A percentile compares a stretch with the other conserved stretches of the same genome.
These are phyloP conservation scores for Vicia villosa DNA, from an alignment of 306 rosid species.

Conservation along the genomic window DNA sequence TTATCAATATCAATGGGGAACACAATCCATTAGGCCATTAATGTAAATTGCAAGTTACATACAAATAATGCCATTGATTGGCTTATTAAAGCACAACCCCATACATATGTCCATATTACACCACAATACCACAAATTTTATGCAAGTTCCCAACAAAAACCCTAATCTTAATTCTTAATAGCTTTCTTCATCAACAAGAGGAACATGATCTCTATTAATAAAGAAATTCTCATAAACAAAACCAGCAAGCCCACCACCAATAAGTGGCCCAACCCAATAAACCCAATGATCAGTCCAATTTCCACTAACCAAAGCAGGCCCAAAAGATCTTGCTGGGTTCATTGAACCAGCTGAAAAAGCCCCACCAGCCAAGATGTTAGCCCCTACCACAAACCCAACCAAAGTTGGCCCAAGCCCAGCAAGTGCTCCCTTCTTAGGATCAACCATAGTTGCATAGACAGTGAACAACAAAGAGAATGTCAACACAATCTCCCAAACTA, in stretches of 20 bases:
- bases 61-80: not conserved
- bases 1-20: too few relatives aligned
- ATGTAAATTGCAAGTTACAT: too few relatives aligned
- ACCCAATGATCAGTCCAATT: slow-evolving; percentile 93
- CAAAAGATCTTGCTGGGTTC: slow-evolving; percentile 93
- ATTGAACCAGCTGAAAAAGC: slow-evolving; percentile 78
- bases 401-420: slow-evolving; percentile 73
- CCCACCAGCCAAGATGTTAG: slow-evolving; percentile 86
- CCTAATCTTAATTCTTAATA: slow-evolving; percentile 1
- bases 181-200: slow-evolving; percentile 46
- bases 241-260: slow-evolving; percentile 88
- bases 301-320: slow-evolving; percentile 81
- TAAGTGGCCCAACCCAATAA: slow-evolving; percentile 94
- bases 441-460: slow-evolving; percentile 82
- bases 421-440: slow-evolving; percentile 74
- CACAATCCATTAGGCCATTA: too few relatives aligned
- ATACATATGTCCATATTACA: not conserved
- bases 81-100: too few relatives aligned
- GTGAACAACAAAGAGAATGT: slow-evolving; percentile 79
- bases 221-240: slow-evolving; percentile 73
- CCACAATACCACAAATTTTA: not conserved
- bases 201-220: slow-evolving; percentile 58
- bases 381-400: slow-evolving; percentile 81
- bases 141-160: not conserved
- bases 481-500: slow-evolving; percentile 78